Percentiles rank a stretch among this genome's conserved stretches.
These are phyloP conservation scores for Gossypium schwendimanii DNA, from an alignment of 441 rosid genomes.

Conservation along the genomic window DNA sequence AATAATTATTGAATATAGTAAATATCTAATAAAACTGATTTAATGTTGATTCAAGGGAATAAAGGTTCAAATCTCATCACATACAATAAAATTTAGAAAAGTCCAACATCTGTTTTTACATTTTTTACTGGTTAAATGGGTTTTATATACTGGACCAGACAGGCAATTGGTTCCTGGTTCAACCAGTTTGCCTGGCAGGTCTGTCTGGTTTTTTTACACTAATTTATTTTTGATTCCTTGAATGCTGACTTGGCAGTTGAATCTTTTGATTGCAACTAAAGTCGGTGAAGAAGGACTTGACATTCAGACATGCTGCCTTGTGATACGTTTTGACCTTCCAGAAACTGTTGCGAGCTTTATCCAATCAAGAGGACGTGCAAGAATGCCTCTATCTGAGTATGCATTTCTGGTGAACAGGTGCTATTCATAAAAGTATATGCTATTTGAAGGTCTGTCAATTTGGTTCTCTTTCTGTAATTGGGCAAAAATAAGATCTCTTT, in stretches of 20 bases:
- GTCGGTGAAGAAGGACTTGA: slow-evolving; percentile 99
- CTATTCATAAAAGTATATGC: slow-evolving; percentile 17
- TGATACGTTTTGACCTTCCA: slow-evolving; percentile 93
- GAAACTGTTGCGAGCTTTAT: slow-evolving; percentile 95
- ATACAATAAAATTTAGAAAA: not conserved
- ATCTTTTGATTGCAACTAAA: slow-evolving; percentile 91
- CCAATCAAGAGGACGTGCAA: slow-evolving; percentile 99
- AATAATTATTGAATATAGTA: not conserved
- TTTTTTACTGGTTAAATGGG: not conserved
- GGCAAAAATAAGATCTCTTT: slow-evolving; percentile 9
- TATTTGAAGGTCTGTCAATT: slow-evolving; percentile 12
- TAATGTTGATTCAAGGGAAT: not conserved
- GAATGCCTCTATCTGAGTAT: slow-evolving; percentile 96
- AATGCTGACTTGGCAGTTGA: slow-evolving; percentile 53
- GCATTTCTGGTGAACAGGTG: slow-evolving; percentile 94
- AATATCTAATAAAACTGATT: not conserved
- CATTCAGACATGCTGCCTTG: slow-evolving; percentile 97
- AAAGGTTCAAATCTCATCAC: not conserved
- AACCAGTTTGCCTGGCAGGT: not conserved
- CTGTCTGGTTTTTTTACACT: not conserved
- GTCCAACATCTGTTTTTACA: not conserved
- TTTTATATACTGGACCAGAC: not conserved
- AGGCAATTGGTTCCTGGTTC: not conserved
- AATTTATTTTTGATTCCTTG: not conserved
- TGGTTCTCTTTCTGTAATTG: slow-evolving; percentile 10